A percentile compares a stretch with the other conserved stretches of the same genome.
Evolutionary conservation across 2,329 filamentous ascomycete genomes (phyloP).

Genomic region (Microcyclospora pomicola): DNA sequence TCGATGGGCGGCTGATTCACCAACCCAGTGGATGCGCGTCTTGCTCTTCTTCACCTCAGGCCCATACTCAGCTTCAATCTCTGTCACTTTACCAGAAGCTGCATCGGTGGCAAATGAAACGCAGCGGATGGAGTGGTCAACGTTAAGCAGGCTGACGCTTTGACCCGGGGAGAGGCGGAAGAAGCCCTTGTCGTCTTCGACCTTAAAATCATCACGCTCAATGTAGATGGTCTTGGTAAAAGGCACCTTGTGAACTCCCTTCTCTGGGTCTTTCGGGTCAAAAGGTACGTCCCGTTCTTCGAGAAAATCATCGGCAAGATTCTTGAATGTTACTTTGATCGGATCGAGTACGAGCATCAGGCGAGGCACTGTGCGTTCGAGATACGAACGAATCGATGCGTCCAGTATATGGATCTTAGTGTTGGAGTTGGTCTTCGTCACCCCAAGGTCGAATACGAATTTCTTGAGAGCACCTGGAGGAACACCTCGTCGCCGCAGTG

Average conservation of each 20-base stretch:
- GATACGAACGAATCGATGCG: conserved; percentile 67
- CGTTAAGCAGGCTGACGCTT: conserved; percentile 58
- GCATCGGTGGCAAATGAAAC: conserved; percentile 55
- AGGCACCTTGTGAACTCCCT: conserved; percentile 46
- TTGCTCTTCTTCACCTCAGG: conserved; percentile 44
- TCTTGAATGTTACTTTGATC: conserved; percentile 67
- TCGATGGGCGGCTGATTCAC: conserved; percentile 48
- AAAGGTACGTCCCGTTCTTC: conserved; percentile 61
- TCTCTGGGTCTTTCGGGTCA: conserved; percentile 61
- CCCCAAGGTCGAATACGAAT: conserved; percentile 82
- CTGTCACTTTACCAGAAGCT: conserved; percentile 48
- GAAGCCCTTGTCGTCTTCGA: conserved; percentile 57
- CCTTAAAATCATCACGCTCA: conserved; percentile 64
- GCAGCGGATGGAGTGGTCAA: conserved; percentile 55
- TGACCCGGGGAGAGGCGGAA: conserved; percentile 66
- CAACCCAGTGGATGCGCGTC: conserved; percentile 75
- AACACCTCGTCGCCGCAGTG: conserved; percentile 67
- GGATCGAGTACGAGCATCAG: conserved; percentile 85
- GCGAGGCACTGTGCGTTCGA: conserved; percentile 76
- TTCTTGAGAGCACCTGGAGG: conserved; percentile 78
- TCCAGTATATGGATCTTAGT: conserved; percentile 79
- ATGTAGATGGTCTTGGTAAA: conserved; percentile 76
- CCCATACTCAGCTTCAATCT: conserved; percentile 52
- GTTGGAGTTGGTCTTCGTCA: conserved; percentile 66
- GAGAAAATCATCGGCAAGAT: conserved; percentile 53